These are phyloP conservation scores for Wickerhamiella vanderwaltii DNA, from an alignment of 805 yeast species.

Conservation along the genomic window DNA sequence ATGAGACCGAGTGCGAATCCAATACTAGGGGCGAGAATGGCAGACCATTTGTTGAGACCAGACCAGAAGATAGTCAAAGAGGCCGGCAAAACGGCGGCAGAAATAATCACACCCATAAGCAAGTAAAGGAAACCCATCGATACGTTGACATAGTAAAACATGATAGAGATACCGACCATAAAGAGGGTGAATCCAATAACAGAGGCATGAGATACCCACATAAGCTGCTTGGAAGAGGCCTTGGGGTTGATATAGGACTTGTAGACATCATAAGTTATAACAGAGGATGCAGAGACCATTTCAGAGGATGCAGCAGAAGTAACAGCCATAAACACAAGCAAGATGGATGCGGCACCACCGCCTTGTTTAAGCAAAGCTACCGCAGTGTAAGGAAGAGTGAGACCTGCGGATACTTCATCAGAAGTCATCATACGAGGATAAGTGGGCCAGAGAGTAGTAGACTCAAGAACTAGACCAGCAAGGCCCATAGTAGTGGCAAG, in stretches of 20 bases:
- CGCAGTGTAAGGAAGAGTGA: constrained; percentile 57
- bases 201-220: constrained; percentile 52
- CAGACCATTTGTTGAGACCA: constrained; percentile 56
- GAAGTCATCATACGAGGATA: constrained; percentile 56
- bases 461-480: constrained; percentile 66
- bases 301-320: constrained; percentile 90
- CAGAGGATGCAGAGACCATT: constrained; percentile 74
- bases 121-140: constrained; percentile 81
- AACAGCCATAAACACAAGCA: constrained; percentile 81
- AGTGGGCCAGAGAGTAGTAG: constrained; percentile 62
- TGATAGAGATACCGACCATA: constrained; percentile 77
- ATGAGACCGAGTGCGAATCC: constrained; percentile 65
- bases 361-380: constrained; percentile 74
- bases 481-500: constrained; percentile 77
- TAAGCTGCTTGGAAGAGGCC: constrained; percentile 64
- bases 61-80: constrained; percentile 55
- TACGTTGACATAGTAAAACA: constrained; percentile 67
- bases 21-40: constrained; percentile 60
- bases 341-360: constrained; percentile 73
- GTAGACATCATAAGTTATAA: constrained; percentile 77
- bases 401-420: constrained; percentile 68
- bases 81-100: constrained; percentile 75
- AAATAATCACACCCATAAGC: constrained; percentile 79
- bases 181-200: constrained; percentile 48
- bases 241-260: constrained; percentile 66